Conservation (phyloP, 164 flowering plant species). For the Stephania yunnanensis region DNA sequence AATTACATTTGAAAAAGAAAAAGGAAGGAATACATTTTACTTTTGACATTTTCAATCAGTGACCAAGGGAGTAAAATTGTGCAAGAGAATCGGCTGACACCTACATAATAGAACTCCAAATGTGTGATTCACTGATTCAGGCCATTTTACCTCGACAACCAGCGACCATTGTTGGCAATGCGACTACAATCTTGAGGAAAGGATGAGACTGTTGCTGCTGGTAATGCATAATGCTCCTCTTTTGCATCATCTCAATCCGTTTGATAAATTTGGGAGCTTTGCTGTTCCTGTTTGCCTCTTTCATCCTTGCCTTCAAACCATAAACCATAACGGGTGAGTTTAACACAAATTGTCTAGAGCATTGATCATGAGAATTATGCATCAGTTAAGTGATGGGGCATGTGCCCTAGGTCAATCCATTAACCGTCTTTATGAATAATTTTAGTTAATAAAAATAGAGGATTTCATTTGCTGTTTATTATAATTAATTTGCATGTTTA, state of each 20-base stretch:
- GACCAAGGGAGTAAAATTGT: neutral
- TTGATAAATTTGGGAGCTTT: conserved; percentile 52
- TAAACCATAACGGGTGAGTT: conserved; percentile 10
- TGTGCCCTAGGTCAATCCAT: too few species aligned
- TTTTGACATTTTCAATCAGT: neutral
- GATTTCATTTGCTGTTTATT: too few species aligned
- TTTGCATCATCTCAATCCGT: conserved; percentile 72
- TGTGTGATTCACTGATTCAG: neutral
- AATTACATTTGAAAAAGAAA: neutral
- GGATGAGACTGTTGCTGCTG: conserved; percentile 73
- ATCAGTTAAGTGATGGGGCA: too few species aligned
- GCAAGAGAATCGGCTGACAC: neutral
- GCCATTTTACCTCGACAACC: conserved; percentile 72
- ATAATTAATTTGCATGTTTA: too few species aligned
- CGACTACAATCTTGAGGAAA: conserved; percentile 93
- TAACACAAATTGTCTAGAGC: neutral
- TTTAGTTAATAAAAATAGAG: too few species aligned
- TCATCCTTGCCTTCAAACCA: conserved; percentile 62
- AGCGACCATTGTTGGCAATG: conserved; percentile 91
- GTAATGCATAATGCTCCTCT: conserved; percentile 89
- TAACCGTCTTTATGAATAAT: too few species aligned
- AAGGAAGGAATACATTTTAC: neutral
- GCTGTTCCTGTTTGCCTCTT: conserved; percentile 59
- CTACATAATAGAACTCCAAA: conserved; percentile 1
- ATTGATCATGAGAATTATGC: too few species aligned